Conservation (phyloP, 73 alveolate species). For the Paramecium sexaurelia region DNA sequence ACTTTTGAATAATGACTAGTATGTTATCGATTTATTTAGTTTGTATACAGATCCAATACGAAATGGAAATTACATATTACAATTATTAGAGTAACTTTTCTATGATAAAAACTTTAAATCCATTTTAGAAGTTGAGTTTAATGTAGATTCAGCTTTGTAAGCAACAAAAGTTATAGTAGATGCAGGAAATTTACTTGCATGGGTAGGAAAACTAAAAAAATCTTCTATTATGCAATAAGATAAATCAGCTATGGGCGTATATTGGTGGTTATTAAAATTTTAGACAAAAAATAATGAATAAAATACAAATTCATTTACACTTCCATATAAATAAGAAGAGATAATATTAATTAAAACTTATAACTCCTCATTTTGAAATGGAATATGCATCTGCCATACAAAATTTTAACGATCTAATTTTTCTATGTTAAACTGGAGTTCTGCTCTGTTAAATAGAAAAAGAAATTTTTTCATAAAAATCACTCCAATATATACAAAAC, state of each 20-base stretch:
- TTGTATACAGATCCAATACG: conserved; percentile 46
- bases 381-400: background rate
- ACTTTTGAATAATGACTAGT: conserved; percentile 40
- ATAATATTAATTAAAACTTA: conserved; percentile 14
- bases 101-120: background rate
- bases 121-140: conserved; percentile 31
- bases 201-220: background rate
- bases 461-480: background rate
- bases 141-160: background rate
- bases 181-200: conserved; percentile 40
- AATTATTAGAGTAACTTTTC: background rate
- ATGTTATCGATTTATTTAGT: conserved; percentile 14
- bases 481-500: background rate
- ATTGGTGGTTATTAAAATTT: conserved; percentile 47
- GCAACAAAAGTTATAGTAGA: conserved; percentile 29
- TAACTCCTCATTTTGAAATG: background rate
- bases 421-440: conserved; percentile 2
- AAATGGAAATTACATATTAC: conserved; percentile 18
- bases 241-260: conserved; percentile 25
- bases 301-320: background rate
- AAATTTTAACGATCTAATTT: conserved; percentile 22
- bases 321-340: conserved; percentile 50
- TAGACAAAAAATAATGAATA: background rate
- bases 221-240: background rate
- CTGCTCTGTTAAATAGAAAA: background rate